Conservation (phyloP, 2,329 filamentous ascomycete genomes). For the Colletotrichum plurivorum region DNA sequence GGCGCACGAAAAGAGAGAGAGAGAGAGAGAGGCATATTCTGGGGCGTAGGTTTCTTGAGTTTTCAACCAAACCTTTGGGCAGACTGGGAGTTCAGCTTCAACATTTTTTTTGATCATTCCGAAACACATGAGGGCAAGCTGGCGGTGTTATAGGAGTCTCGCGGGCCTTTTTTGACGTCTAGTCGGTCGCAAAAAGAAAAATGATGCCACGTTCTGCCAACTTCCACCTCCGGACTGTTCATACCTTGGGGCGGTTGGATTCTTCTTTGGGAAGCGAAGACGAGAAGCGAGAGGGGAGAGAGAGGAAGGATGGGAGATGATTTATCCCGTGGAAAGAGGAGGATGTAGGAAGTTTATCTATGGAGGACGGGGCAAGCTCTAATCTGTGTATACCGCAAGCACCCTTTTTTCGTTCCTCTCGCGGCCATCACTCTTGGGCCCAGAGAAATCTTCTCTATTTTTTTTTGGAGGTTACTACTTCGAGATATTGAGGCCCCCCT, state of each 20-base stretch:
- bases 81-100: conserved; percentile 35
- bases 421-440: conserved; percentile 2
- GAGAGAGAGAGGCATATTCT: conserved; percentile 36
- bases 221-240: conserved; percentile 29
- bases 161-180: conserved; percentile 34
- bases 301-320: conserved; percentile 12
- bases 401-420: conserved; percentile 18
- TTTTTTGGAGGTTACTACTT: conserved; percentile 22
- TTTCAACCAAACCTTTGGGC: conserved; percentile 39
- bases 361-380: conserved; percentile 25
- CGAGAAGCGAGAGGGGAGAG: neutral
- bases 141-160: conserved; percentile 39
- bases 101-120: conserved; percentile 35
- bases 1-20: conserved; percentile 41
- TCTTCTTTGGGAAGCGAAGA: conserved; percentile 16
- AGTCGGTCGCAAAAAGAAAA: conserved; percentile 34
- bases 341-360: too few relatives aligned
- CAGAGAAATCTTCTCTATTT: conserved; percentile 2
- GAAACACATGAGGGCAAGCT: conserved; percentile 41
- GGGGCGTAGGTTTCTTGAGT: conserved; percentile 40
- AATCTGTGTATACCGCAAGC: conserved; percentile 39
- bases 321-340: too few relatives aligned
- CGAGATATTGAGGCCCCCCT: conserved; percentile 11
- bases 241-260: conserved; percentile 31
- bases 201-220: conserved; percentile 39